phyloP scores from a whole-genome alignment of 768 basidiomycete genomes.

The Leccinum olivaceopallidum region DNA sequence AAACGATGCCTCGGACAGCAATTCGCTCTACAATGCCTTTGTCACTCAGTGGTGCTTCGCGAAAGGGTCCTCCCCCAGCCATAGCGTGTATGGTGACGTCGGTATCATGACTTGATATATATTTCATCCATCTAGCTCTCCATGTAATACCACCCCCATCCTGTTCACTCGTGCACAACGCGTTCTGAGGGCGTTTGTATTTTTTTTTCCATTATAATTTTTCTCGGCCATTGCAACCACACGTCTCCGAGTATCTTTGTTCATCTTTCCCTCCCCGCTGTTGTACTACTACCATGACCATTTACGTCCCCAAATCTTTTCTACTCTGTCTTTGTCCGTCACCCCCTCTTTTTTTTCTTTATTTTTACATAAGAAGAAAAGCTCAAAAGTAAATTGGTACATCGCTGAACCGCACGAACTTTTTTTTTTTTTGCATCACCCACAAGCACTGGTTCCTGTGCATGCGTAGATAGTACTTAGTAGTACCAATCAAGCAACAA shows the following conservation, averaged over 20 bases:
- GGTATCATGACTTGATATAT: slow-evolving; percentile 23
- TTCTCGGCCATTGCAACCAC: not conserved
- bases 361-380: too few relatives aligned
- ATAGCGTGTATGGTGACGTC: slow-evolving; percentile 11
- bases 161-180: not conserved
- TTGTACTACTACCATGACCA: not conserved
- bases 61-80: slow-evolving; percentile 36
- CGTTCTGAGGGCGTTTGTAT: slow-evolving; percentile 1
- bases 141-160: slow-evolving; percentile 2
- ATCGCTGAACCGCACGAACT: not conserved
- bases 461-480: not conserved
- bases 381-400: not conserved
- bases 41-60: slow-evolving; percentile 72
- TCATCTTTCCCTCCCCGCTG: not conserved
- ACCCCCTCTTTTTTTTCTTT: too few relatives aligned
- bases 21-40: slow-evolving; percentile 56
- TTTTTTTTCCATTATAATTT: not conserved
- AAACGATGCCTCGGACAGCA: slow-evolving; percentile 17
- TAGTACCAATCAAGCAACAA: not conserved
- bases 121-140: not conserved
- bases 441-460: not conserved
- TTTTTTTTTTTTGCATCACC: not conserved
- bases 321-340: not conserved
- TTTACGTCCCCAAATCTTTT: not conserved
- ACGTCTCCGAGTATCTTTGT: not conserved